Evolutionary conservation across 768 basidiomycete genomes (phyloP), one percentile per base, ranked within the genome.

Genomic region (Lanmaoa rubissima): DNA sequence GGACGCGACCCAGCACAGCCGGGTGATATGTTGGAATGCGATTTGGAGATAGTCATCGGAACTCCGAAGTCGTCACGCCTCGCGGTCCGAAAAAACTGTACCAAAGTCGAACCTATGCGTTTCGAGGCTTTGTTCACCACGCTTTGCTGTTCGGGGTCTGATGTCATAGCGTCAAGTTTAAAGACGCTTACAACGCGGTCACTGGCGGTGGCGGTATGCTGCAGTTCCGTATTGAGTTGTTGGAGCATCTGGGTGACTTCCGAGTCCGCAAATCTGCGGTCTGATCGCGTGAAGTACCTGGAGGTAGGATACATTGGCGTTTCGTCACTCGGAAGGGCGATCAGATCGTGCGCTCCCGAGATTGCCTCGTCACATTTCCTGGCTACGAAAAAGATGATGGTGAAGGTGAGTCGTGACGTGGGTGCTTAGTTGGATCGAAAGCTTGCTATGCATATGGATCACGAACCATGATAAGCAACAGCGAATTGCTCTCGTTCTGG

Each of bases 1-100:
- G 21, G 53, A 60, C 12, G 40, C 40, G 38, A 60, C 38, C 32
- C 19, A 9, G 7, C 36, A 16, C 3, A 60, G 4, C n/a, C n/a
- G n/a, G n/a, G 4, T 28, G 12, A 14, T 21, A 14, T 5, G 47
- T 21, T 58, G 59, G 40, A 60, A 51, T 14, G 59, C 57, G n/a
- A 60, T 42, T 39, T 48, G 45, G 40, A 61, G 49, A 38, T 56
- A 56, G n/a, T n/a, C 38, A 59, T 32, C n/a, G 21, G 14, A 24
- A 57, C 5, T 40, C 49, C 40, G 13, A 4, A 13, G 34, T 59
- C 28, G 14, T 57, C 49, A 11, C 12, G 34, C 40, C 16, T 11
- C 1, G 13, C 7, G n/a, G 19, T 32, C 31, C n/a, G 21, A n/a
- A 59, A 26, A 34, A 26, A 32, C 26, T 21, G 24, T n/a, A 34